Evolutionary conservation across 1,284 basidiomycete species (phyloP), one percentile per base, ranked within the genome.

Genomic region (Malassezia vespertilionis): DNA sequence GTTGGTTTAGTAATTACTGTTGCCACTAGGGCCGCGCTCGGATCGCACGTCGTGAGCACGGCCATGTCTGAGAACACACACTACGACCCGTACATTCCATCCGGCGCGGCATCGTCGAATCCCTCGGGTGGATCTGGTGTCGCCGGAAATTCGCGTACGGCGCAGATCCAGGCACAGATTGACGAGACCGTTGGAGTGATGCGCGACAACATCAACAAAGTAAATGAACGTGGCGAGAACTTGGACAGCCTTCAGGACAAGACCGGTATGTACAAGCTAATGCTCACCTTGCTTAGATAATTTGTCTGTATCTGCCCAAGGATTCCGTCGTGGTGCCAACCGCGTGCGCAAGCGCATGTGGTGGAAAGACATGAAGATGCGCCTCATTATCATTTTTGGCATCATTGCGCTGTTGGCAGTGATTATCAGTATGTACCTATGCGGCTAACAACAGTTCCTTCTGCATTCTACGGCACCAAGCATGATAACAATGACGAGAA

Each of bases 221-320:
- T 95, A 26, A 85, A 88, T 18, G 89, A 96, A 76, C 77, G 91
- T 69, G 90, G 90, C 65, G 91, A 96, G 75, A 76, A 87, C 58
- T 75, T 97, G 54, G 89, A 96, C 71, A 83, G 84, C 45, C 75
- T 96, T 59, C 91, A 96, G 74, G 89, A 95, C 75, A 96, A 96
- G 79, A 96, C 91, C 41, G 89, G 90, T 90, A 64, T 63, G 83
- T 77, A 12, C 10, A 3, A n/a, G 14, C 8, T 15, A 15, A 14
- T 22, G 18, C 30, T 31, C 4, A 18, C 33, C 10, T 8, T 5
- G 11, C 12, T 17, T 6, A 91, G 91, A 97, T 74, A 95, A 84
- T 71, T 80, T 99, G 48, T 90, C 91, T 23, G 86, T 95, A 30
- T 95, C 89, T n/a, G 93, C 91, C 10, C 93, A 97, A 76, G 89